Conservation (phyloP, 1,284 basidiomycete species). For the Sporisorium iseilematis-ciliati region DNA sequence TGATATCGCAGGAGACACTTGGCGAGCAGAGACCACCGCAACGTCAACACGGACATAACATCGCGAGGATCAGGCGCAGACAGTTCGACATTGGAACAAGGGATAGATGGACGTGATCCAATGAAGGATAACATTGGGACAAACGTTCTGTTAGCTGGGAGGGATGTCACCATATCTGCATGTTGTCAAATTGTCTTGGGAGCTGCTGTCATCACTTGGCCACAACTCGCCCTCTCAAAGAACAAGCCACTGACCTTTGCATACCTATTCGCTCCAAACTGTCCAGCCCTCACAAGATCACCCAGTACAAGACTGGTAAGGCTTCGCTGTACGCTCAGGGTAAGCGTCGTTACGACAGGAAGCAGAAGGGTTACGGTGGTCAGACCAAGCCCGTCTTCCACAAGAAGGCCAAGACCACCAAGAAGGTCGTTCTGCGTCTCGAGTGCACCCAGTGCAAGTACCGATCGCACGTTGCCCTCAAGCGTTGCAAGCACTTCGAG, state of each 20-base stretch:
- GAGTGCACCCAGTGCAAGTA: conserved; percentile 99
- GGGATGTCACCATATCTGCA: not conserved
- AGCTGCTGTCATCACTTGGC: not conserved
- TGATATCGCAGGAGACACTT: too few species aligned
- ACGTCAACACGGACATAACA: too few species aligned
- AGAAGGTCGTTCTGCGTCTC: conserved; percentile 97
- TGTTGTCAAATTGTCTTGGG: not conserved
- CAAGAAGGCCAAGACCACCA: conserved; percentile 91
- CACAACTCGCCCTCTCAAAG: not conserved
- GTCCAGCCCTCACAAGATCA: conserved; percentile 69
- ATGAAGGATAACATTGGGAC: not conserved
- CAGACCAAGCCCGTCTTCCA: conserved; percentile 99
- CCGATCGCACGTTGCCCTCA: conserved; percentile 81
- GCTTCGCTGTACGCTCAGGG: conserved; percentile 80
- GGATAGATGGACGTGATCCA: not conserved
- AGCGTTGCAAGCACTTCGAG: conserved; percentile 99
- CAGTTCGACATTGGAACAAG: not conserved
- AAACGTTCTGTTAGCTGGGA: not conserved
- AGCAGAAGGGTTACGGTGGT: conserved; percentile 99
- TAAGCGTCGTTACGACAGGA: conserved; percentile 98
- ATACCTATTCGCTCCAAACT: not conserved
- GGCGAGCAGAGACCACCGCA: too few species aligned
- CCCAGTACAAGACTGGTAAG: conserved; percentile 71
- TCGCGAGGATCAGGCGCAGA: not conserved
- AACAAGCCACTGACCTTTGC: conserved; percentile 13